phyloP scores from a whole-genome alignment of 2,329 filamentous ascomycete genomes.

The Grosmannia clavigera region DNA sequence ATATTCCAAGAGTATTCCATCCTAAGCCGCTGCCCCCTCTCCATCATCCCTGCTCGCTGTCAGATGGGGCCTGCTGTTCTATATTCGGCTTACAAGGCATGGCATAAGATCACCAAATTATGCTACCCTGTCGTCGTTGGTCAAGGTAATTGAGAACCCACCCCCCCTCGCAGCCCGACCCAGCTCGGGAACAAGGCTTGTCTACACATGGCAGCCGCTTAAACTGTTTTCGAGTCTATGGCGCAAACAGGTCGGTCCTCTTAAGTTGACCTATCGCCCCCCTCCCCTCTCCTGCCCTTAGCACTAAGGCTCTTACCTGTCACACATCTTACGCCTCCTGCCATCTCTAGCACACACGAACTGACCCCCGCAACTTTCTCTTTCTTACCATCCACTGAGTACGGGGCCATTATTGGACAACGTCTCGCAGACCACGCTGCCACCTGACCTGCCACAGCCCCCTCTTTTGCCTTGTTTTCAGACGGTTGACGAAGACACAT shows the following conservation, averaged over 20 bases:
- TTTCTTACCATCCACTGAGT: neutral
- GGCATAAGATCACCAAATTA: constrained; percentile 50
- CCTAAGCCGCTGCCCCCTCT: neutral
- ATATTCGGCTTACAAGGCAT: constrained; percentile 38
- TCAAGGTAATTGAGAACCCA: constrained; percentile 28
- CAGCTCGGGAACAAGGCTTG: constrained; percentile 32
- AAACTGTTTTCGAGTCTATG: constrained; percentile 32
- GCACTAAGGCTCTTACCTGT: too few species aligned
- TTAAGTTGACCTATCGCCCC: constrained; percentile 14
- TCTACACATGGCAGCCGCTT: constrained; percentile 35
- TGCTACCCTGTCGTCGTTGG: constrained; percentile 35
- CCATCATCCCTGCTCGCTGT: neutral
- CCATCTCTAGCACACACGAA: too few species aligned
- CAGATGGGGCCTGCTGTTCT: constrained; percentile 27
- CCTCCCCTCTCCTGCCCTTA: neutral
- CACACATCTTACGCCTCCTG: too few species aligned
- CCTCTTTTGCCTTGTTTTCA: neutral
- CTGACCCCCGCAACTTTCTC: too few species aligned
- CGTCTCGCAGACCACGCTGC: constrained; percentile 26
- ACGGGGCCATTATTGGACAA: constrained; percentile 30
- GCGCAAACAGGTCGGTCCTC: constrained; percentile 23
- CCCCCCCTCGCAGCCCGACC: constrained; percentile 7
- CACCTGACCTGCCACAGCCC: too few species aligned
- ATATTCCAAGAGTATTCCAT: neutral
- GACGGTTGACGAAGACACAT: constrained; percentile 2